A percentile compares a stretch with the other conserved stretches of the same genome.
phyloP scores from a whole-genome alignment of 257 asterid species.

The Ligustrum vulgare region DNA sequence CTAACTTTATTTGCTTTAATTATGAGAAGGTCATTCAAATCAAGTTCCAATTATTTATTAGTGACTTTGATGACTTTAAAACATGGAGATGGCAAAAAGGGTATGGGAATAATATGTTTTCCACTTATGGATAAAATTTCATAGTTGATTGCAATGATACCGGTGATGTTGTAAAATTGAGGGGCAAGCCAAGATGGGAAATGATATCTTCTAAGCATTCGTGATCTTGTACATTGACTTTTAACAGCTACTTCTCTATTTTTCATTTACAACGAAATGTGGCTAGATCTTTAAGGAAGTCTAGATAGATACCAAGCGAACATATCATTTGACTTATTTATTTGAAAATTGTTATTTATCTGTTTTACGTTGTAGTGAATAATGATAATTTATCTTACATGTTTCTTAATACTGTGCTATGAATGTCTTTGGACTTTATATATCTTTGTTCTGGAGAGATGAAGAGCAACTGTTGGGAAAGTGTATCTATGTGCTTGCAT shows the following conservation, averaged over 20 bases:
- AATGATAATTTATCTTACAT: too few species aligned
- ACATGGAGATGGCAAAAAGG: too few species aligned
- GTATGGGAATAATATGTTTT: too few species aligned
- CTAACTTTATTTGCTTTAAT: not conserved
- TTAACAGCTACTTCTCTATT: not conserved
- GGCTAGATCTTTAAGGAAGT: not conserved
- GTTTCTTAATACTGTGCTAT: too few species aligned
- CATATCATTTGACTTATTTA: not conserved
- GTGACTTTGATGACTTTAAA: not conserved
- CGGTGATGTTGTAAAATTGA: too few species aligned
- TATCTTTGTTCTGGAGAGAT: too few species aligned
- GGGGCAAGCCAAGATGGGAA: not conserved
- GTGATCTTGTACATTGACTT: not conserved
- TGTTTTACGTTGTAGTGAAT: too few species aligned
- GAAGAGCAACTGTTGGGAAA: not conserved
- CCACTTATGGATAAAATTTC: not conserved
- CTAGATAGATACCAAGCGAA: not conserved
- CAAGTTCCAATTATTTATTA: not conserved
- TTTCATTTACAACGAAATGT: not conserved
- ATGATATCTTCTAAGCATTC: not conserved
- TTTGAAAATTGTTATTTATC: too few species aligned
- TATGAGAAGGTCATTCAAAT: not conserved
- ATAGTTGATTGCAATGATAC: not conserved
- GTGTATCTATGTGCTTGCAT: not conserved
- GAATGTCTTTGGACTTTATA: too few species aligned